A percentile compares a stretch with the other conserved stretches of the same genome.
These are phyloP conservation scores for Quercus suber DNA, from an alignment of 306 rosid genomes.

Conservation along the genomic window DNA sequence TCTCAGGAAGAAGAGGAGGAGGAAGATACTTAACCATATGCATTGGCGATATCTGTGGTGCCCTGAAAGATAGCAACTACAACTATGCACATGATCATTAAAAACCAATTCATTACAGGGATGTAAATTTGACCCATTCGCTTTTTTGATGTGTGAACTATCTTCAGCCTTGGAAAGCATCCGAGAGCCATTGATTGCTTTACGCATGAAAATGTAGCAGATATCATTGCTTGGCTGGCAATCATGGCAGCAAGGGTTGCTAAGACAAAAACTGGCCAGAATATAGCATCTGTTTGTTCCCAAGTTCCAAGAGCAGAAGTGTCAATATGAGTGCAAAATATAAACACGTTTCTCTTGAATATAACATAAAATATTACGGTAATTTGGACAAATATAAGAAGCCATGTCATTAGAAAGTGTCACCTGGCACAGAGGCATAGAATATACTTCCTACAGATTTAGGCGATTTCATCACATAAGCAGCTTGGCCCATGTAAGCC, in stretches of 20 bases:
- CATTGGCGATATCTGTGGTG: slow-evolving; percentile 95
- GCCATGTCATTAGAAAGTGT: slow-evolving; percentile 22
- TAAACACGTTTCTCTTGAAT: slow-evolving; percentile 6
- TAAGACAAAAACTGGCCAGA: slow-evolving; percentile 91
- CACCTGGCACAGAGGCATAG: slow-evolving; percentile 92
- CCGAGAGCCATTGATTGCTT: slow-evolving; percentile 99
- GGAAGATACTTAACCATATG: slow-evolving; percentile 65
- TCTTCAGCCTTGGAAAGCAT: slow-evolving; percentile 97
- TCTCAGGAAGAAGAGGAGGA: slow-evolving; percentile 14
- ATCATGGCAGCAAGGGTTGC: slow-evolving; percentile 97
- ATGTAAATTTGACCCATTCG: slow-evolving; percentile 93
- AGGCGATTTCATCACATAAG: slow-evolving; percentile 65
- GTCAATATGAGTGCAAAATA: slow-evolving; percentile 9
- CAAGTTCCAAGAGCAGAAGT: slow-evolving; percentile 21
- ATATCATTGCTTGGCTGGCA: slow-evolving; percentile 99
- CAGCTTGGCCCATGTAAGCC: slow-evolving; percentile 98
- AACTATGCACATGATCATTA: slow-evolving; percentile 85
- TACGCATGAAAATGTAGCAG: slow-evolving; percentile 95
- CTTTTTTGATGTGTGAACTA: slow-evolving; percentile 84
- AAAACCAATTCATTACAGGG: slow-evolving; percentile 86
- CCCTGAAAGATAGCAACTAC: slow-evolving; percentile 79
- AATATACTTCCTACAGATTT: slow-evolving; percentile 48
- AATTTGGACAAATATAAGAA: slow-evolving; percentile 10
- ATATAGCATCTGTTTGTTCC: slow-evolving; percentile 63
- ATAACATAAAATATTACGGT: slow-evolving; percentile 7